Evolutionary conservation across 1,284 basidiomycete species (phyloP).

Genomic region (Irpex sp.): DNA sequence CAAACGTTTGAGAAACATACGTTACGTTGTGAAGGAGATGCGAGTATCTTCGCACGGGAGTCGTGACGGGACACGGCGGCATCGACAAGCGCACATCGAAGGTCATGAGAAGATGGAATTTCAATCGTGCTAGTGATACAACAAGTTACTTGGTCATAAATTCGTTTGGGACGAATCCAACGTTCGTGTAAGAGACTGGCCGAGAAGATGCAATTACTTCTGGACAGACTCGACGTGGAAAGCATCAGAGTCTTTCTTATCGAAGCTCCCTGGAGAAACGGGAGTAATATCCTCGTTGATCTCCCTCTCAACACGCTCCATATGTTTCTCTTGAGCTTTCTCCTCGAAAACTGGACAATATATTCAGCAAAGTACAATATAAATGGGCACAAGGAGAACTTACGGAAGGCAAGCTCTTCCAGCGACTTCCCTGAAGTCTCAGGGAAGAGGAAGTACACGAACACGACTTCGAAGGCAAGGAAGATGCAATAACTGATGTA

Average conservation of each 20-base stretch:
- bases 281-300: constrained; percentile 23
- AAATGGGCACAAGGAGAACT: constrained; percentile 21
- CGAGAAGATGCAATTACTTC: neutral
- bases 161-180: neutral
- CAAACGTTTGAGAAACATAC: too few species aligned
- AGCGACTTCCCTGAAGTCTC: constrained; percentile 49
- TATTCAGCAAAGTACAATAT: neutral
- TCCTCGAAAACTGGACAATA: constrained; percentile 43
- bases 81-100: neutral
- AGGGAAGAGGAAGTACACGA: constrained; percentile 51
- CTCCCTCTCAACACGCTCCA: constrained; percentile 41
- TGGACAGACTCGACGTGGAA: constrained; percentile 19
- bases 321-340: constrained; percentile 38
- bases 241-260: constrained; percentile 9
- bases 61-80: too few species aligned
- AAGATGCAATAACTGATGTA: constrained; percentile 28
- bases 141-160: neutral
- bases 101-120: neutral
- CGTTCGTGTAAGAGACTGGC: neutral
- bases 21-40: too few species aligned
- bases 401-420: constrained; percentile 59
- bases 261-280: constrained; percentile 6
- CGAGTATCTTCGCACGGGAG: too few species aligned
- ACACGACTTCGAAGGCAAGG: constrained; percentile 43
- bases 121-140: neutral